Percentiles rank a stretch among this genome's conserved stretches.
These are phyloP conservation scores for Cyamopsis tetragonoloba DNA, from an alignment of 306 rosid genomes.

Conservation along the genomic window DNA sequence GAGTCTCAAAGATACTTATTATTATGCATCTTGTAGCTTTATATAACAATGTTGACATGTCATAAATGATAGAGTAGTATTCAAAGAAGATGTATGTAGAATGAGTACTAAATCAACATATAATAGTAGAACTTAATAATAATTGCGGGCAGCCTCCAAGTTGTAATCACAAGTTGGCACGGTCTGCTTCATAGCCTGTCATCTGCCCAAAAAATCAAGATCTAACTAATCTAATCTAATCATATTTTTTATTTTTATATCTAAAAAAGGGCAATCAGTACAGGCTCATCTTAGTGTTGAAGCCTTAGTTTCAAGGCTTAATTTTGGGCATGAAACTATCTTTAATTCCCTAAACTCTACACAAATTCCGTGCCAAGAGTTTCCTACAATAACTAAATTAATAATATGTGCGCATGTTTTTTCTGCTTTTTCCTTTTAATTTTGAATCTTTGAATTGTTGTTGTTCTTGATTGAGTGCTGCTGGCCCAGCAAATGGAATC, in stretches of 20 bases:
- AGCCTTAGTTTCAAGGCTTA: background rate
- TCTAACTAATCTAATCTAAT: too few species aligned
- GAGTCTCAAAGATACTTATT: background rate
- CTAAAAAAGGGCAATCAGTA: background rate
- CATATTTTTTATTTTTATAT: too few species aligned
- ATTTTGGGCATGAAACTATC: background rate
- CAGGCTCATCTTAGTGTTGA: background rate
- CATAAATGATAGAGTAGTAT: constrained; percentile 3
- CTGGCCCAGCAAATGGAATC: constrained; percentile 31
- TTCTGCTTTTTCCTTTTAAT: constrained; percentile 5
- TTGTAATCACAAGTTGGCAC: constrained; percentile 43
- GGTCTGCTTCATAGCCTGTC: constrained; percentile 52
- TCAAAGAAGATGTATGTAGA: background rate
- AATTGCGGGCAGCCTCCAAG: constrained; percentile 24
- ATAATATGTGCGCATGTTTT: background rate
- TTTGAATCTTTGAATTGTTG: constrained; percentile 33
- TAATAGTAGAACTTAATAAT: too few species aligned
- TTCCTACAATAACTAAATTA: constrained; percentile 3
- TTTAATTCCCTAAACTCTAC: background rate
- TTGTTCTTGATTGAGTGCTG: too few species aligned
- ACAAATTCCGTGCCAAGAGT: background rate
- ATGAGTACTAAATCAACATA: too few species aligned
- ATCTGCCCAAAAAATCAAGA: background rate
- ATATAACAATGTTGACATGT: background rate
- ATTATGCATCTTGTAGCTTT: constrained; percentile 7